phyloP scores from a whole-genome alignment of 345 rosid genomes.

The Cardamine resedifolia region DNA sequence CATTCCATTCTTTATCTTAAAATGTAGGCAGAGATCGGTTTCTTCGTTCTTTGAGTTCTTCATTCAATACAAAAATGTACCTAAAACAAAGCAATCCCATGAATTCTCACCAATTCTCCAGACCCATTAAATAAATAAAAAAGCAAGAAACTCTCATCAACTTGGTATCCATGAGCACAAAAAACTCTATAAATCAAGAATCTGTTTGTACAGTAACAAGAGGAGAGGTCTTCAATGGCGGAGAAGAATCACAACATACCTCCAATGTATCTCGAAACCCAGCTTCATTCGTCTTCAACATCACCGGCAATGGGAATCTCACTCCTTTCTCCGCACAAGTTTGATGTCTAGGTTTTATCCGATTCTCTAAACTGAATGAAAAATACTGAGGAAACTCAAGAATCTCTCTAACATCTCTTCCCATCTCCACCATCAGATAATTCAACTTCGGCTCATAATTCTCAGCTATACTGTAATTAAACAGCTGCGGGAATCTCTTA shows the following conservation, averaged over 20 bases:
- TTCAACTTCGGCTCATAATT: constrained; percentile 70
- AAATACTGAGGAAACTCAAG: constrained; percentile 82
- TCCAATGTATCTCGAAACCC: constrained; percentile 61
- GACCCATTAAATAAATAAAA: not conserved
- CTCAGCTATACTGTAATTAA: constrained; percentile 64
- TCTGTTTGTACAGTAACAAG: constrained; percentile 53
- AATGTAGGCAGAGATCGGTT: constrained; percentile 18
- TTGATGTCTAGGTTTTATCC: constrained; percentile 80
- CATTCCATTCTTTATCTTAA: not conserved
- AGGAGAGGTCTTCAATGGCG: constrained; percentile 66
- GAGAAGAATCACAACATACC: constrained; percentile 61
- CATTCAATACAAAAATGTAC: constrained; percentile 29
- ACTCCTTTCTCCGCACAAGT: constrained; percentile 69
- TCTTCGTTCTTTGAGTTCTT: constrained; percentile 24
- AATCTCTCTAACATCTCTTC: constrained; percentile 76
- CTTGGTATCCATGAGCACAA: constrained; percentile 5
- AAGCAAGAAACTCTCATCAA: constrained; percentile 17
- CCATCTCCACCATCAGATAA: constrained; percentile 79
- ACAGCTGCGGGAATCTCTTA: constrained; percentile 75
- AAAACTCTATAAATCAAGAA: constrained; percentile 35
- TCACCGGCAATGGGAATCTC: constrained; percentile 56
- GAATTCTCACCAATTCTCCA: constrained; percentile 10
- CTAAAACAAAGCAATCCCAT: constrained; percentile 37
- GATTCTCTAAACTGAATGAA: constrained; percentile 80
- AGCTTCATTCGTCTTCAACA: constrained; percentile 62